Conservation (phyloP, 176 grass and related monocot species). For the Oryza longistaminata region DNA sequence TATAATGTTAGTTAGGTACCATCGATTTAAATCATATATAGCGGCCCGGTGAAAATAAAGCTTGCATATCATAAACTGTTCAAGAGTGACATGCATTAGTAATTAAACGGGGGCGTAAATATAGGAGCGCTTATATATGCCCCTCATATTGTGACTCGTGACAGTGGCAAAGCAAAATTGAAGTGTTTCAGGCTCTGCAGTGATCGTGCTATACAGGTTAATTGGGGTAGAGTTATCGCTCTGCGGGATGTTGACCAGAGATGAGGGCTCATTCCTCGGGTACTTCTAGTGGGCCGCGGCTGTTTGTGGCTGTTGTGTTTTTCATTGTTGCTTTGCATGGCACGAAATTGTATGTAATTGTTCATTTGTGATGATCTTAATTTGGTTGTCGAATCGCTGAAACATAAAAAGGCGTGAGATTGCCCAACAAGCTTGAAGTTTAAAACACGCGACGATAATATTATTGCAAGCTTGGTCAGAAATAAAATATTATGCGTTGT, state of each 20-base stretch:
- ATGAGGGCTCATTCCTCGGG: constrained; percentile 29
- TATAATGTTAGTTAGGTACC: neutral
- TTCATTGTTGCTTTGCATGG: neutral
- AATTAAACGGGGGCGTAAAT: neutral
- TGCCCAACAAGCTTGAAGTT: neutral
- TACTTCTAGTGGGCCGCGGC: constrained; percentile 25
- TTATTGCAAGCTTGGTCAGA: neutral
- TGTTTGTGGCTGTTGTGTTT: constrained; percentile 12
- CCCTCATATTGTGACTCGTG: neutral
- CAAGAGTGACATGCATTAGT: neutral
- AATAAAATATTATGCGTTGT: neutral
- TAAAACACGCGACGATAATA: neutral
- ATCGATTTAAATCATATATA: neutral
- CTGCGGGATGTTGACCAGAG: constrained; percentile 21
- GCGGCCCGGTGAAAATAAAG: neutral
- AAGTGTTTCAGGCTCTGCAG: neutral
- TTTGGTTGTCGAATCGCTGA: neutral
- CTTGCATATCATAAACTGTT: neutral
- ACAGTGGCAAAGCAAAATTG: constrained; percentile 3
- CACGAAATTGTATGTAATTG: neutral
- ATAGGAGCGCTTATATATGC: neutral
- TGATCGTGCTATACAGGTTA: neutral
- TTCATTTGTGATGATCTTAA: neutral
- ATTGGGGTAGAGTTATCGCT: neutral
- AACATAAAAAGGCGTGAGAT: neutral